Conservation (phyloP, 345 rosid genomes). For the Sonneratia alba region DNA sequence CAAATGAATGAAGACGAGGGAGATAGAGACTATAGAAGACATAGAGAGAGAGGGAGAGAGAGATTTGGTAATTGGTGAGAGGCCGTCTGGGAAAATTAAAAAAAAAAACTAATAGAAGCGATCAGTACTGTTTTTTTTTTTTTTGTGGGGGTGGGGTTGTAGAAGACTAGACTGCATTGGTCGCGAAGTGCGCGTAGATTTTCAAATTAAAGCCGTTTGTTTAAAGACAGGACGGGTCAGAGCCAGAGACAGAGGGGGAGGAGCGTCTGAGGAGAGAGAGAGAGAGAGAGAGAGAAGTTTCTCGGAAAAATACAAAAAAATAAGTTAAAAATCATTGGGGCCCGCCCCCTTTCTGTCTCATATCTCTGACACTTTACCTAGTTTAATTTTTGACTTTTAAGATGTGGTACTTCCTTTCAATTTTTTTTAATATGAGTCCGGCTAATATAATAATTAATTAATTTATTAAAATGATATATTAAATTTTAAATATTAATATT, state of each 20-base stretch:
- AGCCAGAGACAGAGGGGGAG: constrained; percentile 4
- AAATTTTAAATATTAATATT: too few relatives aligned
- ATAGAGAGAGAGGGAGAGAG: constrained; percentile 6
- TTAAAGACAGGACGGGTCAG: not conserved
- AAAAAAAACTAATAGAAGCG: not conserved
- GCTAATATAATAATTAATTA: too few relatives aligned
- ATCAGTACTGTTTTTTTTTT: too few relatives aligned
- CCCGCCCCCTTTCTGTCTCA: not conserved
- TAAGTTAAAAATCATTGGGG: not conserved
- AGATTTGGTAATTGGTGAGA: not conserved
- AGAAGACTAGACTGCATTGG: constrained; percentile 4
- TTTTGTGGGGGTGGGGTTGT: not conserved
- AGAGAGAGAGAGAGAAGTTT: constrained; percentile 23
- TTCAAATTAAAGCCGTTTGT: constrained; percentile 37
- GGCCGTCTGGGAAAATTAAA: not conserved
- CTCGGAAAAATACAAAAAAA: constrained; percentile 52
- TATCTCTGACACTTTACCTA: not conserved
- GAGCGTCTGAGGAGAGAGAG: constrained; percentile 10
- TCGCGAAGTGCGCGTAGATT: constrained; percentile 24
- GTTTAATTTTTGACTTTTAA: constrained; percentile 2
- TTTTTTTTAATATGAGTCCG: too few relatives aligned
- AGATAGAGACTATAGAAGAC: not conserved
- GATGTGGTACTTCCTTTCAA: not conserved
- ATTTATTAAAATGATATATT: too few relatives aligned
- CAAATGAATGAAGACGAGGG: not conserved